Evolutionary conservation across 2,329 filamentous ascomycete genomes (phyloP), one percentile per base, ranked within the genome.

Genomic region (Diaporthe vaccinii): DNA sequence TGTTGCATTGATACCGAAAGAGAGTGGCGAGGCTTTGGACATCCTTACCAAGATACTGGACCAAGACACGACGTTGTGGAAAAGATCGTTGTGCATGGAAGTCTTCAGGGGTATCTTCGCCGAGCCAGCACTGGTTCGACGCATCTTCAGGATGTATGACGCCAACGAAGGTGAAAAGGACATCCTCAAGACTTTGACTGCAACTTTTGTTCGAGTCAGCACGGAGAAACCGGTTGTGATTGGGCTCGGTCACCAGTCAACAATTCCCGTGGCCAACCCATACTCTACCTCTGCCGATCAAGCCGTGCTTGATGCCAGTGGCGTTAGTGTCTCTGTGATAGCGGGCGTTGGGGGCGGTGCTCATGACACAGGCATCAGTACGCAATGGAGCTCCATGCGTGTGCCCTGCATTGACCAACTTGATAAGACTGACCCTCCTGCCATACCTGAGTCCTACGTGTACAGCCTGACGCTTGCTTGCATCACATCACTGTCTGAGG

Each of bases 361-460:
- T 36, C 88, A 90, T 36, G 93, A 90, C 77, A 92, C 91, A 0
- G 95, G 95, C 12, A 96, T 99, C 80, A 98, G 95, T 84, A 92
- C 90, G 4, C 94, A 98, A 80, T 98, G 95, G 95, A 99, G 97
- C 83, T 90, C 93, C 17, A 90, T 98, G 76, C 91, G 95, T 68
- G 93, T 95, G 15, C 93, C 95, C 7, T 98, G 95, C 81, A 95
- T 98, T 76, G 97, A 99, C 79, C 95, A 98, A 78, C 90, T 98
- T 28, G 97, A 99, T 85, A 99, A 98, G 83, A 91, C 92, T 0
- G 96, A 98, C 65, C 90, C 96, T 0, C 95, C 96, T 5, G 80
- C 87, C 0, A 90, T 98, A 31, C 97, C 97, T 0, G 96, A 98
- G 76, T 98, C 97, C 0, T 99, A 99, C 80, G 90, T 98, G 10